Base-by-base conservation (phyloP, 2,329 filamentous ascomycete species). In the Waltergamsia citrina region DNA sequence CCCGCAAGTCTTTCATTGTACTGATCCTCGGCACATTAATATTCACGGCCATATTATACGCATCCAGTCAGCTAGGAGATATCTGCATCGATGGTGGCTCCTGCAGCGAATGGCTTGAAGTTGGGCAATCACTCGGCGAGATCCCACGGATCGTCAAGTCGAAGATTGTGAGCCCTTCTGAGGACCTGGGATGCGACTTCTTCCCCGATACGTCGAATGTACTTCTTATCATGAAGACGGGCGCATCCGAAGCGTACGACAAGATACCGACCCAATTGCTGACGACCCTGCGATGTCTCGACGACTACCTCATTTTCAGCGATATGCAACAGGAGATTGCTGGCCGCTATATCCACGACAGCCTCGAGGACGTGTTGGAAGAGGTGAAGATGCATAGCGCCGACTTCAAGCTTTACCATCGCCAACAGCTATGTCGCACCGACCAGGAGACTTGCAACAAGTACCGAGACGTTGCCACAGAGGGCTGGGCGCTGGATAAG, bases 401-500 rank as follows among this genome's bases (percentile, higher is more conserved):
- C 6, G 69, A 75, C 39, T 76, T 76, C 35, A 59, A 69, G 28
- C 49, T 69, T 9, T 69, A 69, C 41, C 52, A 50, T 10, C 55
- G 54, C 17, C 65, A 69, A 45, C 46, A 65, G 31, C 49, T 59
- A 28, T 72, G 69, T 40, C 52, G 56, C 18, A 48, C 60, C 33
- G 59, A 64, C 23, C 61, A 65, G 29, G 60, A 63, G 28, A 61
- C 59, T 34, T 65, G 68, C 42, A 59, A 59, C 38, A 56, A 51
- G 48, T 22, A 40, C 38, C 54, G 49, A 45, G 35, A 50, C 31
- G 36, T 37, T 6, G 40, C 38, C 36, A 36, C 45, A 40, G 53
- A 61, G 16, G 61, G 59, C 2, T 77, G 71, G 73, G 59, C 56
- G 14, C 50, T 78, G 25, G 73, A 78, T 55, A 76, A 74, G 53